Conservation (phyloP, 495 filamentous ascomycete species). For the Podospora pseudocomata region DNA sequence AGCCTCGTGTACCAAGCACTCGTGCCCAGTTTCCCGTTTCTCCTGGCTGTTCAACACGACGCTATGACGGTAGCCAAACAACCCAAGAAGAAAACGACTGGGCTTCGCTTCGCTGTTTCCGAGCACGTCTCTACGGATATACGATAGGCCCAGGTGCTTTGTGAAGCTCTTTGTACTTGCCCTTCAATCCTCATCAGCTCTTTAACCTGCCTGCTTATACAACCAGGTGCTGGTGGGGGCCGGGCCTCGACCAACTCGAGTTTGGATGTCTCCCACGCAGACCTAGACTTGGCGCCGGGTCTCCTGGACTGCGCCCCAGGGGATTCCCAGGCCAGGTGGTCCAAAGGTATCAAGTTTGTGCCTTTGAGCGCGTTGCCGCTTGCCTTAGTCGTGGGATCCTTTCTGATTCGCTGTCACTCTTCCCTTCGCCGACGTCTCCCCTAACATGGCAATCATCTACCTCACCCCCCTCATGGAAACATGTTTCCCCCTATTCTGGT, state of each 20-base stretch:
- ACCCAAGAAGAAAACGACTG: neutral
- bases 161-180: neutral
- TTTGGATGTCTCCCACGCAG: conserved; percentile 9
- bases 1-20: neutral
- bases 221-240: neutral
- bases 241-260: neutral
- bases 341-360: conserved; percentile 7
- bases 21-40: conserved; percentile 10
- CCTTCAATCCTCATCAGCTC: neutral
- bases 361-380: conserved; percentile 9
- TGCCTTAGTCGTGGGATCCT: conserved; percentile 9
- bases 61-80: conserved; percentile 3
- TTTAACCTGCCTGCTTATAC: neutral
- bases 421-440: neutral
- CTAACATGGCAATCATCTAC: conserved; percentile 1
- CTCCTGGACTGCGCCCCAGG: conserved; percentile 12
- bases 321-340: conserved; percentile 1
- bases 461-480: neutral
- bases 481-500: neutral
- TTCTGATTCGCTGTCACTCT: conserved; percentile 9
- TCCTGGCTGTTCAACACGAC: neutral
- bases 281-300: conserved; percentile 11
- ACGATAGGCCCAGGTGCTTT: neutral
- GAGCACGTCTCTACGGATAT: neutral
- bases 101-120: neutral